Evolutionary conservation across 805 yeast species (phyloP), one percentile per base, ranked within the genome.

Genomic region (Debaryomyces prosopidis): DNA sequence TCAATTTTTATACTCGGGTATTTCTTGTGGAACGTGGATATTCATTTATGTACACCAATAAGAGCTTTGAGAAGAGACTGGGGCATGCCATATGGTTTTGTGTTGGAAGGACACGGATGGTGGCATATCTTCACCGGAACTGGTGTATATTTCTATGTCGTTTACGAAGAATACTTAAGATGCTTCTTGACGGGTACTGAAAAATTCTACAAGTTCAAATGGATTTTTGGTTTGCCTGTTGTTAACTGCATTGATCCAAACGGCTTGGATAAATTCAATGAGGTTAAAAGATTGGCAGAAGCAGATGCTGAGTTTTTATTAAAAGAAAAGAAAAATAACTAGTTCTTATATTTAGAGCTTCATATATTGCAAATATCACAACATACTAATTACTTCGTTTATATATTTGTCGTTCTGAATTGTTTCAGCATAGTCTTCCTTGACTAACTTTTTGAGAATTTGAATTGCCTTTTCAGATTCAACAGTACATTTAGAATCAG

Each of bases 41-140:
- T 87, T 46, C 87, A 88, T 52, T 77, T 85, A 45, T 92, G 98
- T 63, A 53, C 69, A 12, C 62, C 64, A 18, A 83, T 88, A 65
- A 76, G 82, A 33, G 48, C 65, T 5, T 58, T 80, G 12, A 78
- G 97, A 63, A 77, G 94, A 47, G 53, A 68, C 3, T 65, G 73
- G 62, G 96, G 97, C 3, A 77, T 86, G 69, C 97, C 97, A 2
- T 78, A 85, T 43, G 98, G 98, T 1, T 78, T 89, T 49, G 52
- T 92, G 3, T 71, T 92, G 30, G 98, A 92, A 65, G 86, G 96
- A 23, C 98, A 92, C 59, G 96, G 96, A 18, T 92, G 97, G 97
- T 92, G 98, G 98, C 98, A 92, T 61, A 69, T 87, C 9, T 75
- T 87, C 51, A 87, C 94, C 0, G 96, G 96, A 0, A 70, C 82